Percentiles rank a stretch among this genome's conserved stretches.
phyloP scores from a whole-genome alignment of 2,329 filamentous ascomycete genomes.

The Aureobasidium melanogenum region DNA sequence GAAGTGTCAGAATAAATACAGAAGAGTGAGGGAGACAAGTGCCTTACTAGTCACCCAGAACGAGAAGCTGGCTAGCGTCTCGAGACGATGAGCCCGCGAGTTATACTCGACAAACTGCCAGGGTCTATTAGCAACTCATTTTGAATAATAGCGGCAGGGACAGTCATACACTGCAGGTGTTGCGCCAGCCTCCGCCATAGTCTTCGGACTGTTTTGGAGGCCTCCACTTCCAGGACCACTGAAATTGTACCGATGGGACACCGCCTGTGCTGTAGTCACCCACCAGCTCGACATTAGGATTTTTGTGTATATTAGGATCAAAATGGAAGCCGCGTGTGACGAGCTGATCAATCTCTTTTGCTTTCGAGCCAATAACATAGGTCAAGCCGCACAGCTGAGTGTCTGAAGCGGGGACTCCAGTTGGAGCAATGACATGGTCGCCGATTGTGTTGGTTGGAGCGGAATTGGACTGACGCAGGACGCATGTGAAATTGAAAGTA shows the following conservation, averaged over 20 bases:
- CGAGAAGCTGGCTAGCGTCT: constrained; percentile 84
- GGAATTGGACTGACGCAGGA: constrained; percentile 47
- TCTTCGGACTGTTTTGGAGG: constrained; percentile 77
- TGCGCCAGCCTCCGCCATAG: constrained; percentile 85
- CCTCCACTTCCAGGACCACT: constrained; percentile 96
- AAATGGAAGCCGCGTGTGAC: constrained; percentile 94
- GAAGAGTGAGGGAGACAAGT: background rate
- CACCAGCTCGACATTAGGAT: constrained; percentile 89
- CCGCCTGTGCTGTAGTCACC: constrained; percentile 82
- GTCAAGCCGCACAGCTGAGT: constrained; percentile 82
- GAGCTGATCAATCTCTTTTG: constrained; percentile 83
- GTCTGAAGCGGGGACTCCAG: constrained; percentile 41
- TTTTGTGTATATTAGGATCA: constrained; percentile 95
- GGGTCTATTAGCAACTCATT: background rate
- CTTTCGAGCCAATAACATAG: constrained; percentile 79
- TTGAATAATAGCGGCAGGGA: background rate
- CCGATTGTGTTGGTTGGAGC: constrained; percentile 42
- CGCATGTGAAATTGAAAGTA: constrained; percentile 84
- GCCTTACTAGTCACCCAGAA: constrained; percentile 82
- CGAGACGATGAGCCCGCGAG: constrained; percentile 77
- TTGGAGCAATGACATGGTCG: constrained; percentile 27
- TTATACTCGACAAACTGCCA: constrained; percentile 90
- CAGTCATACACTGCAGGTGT: constrained; percentile 70
- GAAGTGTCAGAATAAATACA: background rate
- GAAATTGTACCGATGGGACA: constrained; percentile 75